Percentiles rank a stretch among this genome's conserved stretches.
These are phyloP conservation scores for Pseudogymnoascus sp. DNA, from an alignment of 2,329 filamentous ascomycete species.

Conservation along the genomic window DNA sequence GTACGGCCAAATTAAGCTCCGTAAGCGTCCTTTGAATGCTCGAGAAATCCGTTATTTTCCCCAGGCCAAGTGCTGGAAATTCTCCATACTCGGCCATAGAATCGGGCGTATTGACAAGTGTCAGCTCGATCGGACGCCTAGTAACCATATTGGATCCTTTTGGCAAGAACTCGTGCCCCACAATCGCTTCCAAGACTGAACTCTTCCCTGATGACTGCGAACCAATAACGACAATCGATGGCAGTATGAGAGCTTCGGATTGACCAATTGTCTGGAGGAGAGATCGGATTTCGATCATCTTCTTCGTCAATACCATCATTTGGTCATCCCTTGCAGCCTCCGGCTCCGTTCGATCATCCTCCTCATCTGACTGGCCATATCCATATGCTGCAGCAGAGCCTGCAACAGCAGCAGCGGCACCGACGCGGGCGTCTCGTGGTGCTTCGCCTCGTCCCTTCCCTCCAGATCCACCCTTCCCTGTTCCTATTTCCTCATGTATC, in stretches of 20 bases:
- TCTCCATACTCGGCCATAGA: slow-evolving; percentile 87
- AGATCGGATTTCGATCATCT: slow-evolving; percentile 98
- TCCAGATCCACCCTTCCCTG: slow-evolving; percentile 34
- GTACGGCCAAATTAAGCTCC: slow-evolving; percentile 88
- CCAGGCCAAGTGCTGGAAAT: slow-evolving; percentile 84
- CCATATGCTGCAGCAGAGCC: slow-evolving; percentile 74
- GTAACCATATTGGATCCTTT: slow-evolving; percentile 99
- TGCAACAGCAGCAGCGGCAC: slow-evolving; percentile 57
- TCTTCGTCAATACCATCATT: slow-evolving; percentile 98
- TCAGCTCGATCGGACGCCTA: slow-evolving; percentile 88
- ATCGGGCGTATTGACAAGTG: slow-evolving; percentile 88
- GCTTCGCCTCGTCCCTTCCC: slow-evolving; percentile 35
- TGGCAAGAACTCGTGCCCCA: slow-evolving; percentile 94
- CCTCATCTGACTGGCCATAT: slow-evolving; percentile 62
- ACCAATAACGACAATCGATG: slow-evolving; percentile 98
- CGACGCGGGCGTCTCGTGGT: slow-evolving; percentile 54
- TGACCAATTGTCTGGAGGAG: slow-evolving; percentile 89
- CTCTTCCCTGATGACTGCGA: slow-evolving; percentile 98
- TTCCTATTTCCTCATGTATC: slow-evolving; percentile 53
- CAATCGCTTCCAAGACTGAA: slow-evolving; percentile 92
- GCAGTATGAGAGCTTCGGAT: slow-evolving; percentile 78
- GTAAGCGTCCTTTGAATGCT: slow-evolving; percentile 91
- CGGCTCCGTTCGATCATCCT: slow-evolving; percentile 55
- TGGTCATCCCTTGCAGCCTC: slow-evolving; percentile 82
- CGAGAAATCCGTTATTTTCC: slow-evolving; percentile 84